Evolutionary conservation across 495 filamentous ascomycete genomes (phyloP).

Genomic region (Penicillium longicatenatum): DNA sequence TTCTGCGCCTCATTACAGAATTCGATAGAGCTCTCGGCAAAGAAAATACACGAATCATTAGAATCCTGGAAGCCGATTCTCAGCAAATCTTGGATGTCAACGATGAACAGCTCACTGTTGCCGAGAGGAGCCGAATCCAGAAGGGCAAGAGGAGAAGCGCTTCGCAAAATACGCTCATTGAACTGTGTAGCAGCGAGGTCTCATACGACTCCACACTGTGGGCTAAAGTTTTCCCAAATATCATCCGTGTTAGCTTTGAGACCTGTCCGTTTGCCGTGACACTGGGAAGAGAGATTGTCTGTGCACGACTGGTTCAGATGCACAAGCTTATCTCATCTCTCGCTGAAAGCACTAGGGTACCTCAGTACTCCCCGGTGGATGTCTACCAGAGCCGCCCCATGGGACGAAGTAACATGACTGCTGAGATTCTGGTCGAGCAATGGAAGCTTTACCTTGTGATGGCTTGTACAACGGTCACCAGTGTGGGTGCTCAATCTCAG

Average conservation of each 20-base stretch:
- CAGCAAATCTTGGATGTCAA: conserved; percentile 87
- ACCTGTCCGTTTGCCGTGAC: conserved; percentile 88
- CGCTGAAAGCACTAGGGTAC: conserved; percentile 69
- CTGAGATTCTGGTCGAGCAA: conserved; percentile 90
- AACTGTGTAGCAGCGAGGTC: conserved; percentile 93
- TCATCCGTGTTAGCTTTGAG: conserved; percentile 88
- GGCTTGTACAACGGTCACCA: conserved; percentile 92
- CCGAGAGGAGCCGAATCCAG: conserved; percentile 88
- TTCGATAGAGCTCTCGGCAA: conserved; percentile 90
- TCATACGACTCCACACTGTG: conserved; percentile 93
- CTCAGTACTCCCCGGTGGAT: conserved; percentile 61
- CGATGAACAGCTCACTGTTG: conserved; percentile 88
- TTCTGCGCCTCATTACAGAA: conserved; percentile 87
- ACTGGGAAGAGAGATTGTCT: conserved; percentile 87
- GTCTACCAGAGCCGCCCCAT: conserved; percentile 40
- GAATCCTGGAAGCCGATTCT: conserved; percentile 88
- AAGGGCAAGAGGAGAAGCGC: conserved; percentile 86
- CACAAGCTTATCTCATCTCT: conserved; percentile 76
- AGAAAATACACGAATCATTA: conserved; percentile 77
- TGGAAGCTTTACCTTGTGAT: conserved; percentile 99
- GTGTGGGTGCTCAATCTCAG: conserved; percentile 69
- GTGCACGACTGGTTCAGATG: conserved; percentile 88
- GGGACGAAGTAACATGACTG: conserved; percentile 69
- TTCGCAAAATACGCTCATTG: conserved; percentile 81
- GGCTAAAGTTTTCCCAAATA: conserved; percentile 97